These are phyloP conservation scores for Erodium chrysanthum DNA, from an alignment of 441 rosid genomes.

Conservation along the genomic window DNA sequence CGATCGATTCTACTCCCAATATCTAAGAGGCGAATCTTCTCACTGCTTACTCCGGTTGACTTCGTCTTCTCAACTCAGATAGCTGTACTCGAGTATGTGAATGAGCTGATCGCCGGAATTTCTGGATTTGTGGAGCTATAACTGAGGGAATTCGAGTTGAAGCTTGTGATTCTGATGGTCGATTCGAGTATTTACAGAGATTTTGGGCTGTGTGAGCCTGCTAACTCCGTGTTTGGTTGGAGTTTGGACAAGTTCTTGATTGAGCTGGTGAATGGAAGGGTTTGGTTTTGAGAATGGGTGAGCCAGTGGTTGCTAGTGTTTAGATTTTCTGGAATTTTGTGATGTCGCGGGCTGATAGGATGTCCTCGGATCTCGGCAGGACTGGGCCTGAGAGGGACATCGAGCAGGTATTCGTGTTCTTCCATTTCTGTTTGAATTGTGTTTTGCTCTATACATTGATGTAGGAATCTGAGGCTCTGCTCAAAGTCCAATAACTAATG, in stretches of 20 bases:
- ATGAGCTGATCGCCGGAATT: background rate
- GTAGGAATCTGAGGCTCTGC: background rate
- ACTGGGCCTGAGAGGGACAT: conserved; percentile 70
- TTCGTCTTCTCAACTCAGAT: background rate
- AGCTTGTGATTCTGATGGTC: conserved; percentile 25
- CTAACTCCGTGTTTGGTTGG: conserved; percentile 32
- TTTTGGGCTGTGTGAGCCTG: conserved; percentile 20
- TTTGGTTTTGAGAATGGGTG: conserved; percentile 29
- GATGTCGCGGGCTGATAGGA: conserved; percentile 54
- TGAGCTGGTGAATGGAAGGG: conserved; percentile 26
- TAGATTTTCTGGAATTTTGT: conserved; percentile 16
- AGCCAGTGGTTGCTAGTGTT: conserved; percentile 17
- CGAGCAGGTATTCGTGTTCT: conserved; percentile 53
- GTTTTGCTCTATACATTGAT: conserved; percentile 7
- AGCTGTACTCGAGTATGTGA: background rate
- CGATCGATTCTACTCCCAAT: background rate
- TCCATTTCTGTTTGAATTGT: background rate
- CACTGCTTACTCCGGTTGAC: conserved; percentile 9
- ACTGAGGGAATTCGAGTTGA: conserved; percentile 18
- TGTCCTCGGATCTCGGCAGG: conserved; percentile 80
- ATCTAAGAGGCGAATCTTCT: background rate
- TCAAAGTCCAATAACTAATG: background rate
- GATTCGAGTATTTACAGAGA: conserved; percentile 19
- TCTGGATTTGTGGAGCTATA: background rate
- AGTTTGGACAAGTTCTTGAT: conserved; percentile 16